Evolutionary conservation across 106 monocot genomes (phyloP).

Genomic region (Vanilla planifolia): DNA sequence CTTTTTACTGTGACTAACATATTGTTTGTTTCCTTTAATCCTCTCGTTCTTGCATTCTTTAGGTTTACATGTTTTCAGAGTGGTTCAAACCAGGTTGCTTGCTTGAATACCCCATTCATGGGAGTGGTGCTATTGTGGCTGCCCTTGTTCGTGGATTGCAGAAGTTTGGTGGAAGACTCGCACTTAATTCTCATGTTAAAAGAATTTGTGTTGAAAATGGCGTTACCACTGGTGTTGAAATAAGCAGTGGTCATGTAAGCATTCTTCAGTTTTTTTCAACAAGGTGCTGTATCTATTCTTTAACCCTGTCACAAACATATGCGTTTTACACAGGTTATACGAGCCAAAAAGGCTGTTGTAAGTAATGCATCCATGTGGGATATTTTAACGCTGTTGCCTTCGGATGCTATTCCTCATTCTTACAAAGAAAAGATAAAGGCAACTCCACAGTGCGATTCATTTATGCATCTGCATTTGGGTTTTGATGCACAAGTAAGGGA

Average conservation of each 20-base stretch:
- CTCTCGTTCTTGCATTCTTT: conserved; percentile 15
- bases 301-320: background rate
- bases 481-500: conserved; percentile 68
- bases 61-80: conserved; percentile 99
- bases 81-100: conserved; percentile 96
- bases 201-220: conserved; percentile 83
- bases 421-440: conserved; percentile 51
- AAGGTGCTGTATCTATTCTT: background rate
- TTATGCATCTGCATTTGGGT: conserved; percentile 98
- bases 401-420: conserved; percentile 36
- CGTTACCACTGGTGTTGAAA: conserved; percentile 69
- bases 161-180: conserved; percentile 87
- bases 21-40: background rate
- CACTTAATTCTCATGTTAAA: conserved; percentile 68
- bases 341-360: conserved; percentile 86
- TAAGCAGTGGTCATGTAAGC: conserved; percentile 78
- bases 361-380: conserved; percentile 99
- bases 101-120: conserved; percentile 81
- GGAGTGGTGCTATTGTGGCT: conserved; percentile 67
- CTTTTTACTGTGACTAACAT: no score
- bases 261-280: background rate
- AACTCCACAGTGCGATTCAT: conserved; percentile 91
- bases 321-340: conserved; percentile 49
- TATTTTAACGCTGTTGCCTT: conserved; percentile 68
- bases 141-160: conserved; percentile 75